Conservation (phyloP, 1,139 yeast genomes). For the Pichia inconspicua region DNA sequence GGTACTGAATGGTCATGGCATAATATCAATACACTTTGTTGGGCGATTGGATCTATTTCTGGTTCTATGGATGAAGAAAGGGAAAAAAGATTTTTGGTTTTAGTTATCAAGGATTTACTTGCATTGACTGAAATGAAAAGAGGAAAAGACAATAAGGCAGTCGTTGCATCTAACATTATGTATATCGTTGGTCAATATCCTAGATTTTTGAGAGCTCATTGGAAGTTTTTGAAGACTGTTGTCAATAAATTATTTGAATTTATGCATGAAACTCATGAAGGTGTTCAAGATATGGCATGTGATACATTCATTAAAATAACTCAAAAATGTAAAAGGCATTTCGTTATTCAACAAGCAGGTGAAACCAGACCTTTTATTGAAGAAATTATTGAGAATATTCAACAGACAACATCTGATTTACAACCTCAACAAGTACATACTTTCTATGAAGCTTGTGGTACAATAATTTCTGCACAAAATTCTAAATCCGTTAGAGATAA, state of each 20-base stretch:
- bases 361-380: conserved; percentile 91
- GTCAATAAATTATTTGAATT: conserved; percentile 92
- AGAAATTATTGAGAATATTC: conserved; percentile 78
- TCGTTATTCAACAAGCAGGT: conserved; percentile 77
- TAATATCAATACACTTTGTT: conserved; percentile 89
- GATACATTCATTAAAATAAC: conserved; percentile 96
- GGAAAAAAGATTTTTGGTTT: conserved; percentile 88
- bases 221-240: conserved; percentile 95
- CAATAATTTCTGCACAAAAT: conserved; percentile 80
- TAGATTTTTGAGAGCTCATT: conserved; percentile 91
- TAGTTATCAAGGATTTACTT: conserved; percentile 84
- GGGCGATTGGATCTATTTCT: conserved; percentile 99
- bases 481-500: conserved; percentile 58
- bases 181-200: conserved; percentile 99
- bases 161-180: conserved; percentile 97
- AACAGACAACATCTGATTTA: conserved; percentile 80
- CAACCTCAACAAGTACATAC: conserved; percentile 98
- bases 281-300: conserved; percentile 99
- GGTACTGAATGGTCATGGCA: conserved; percentile 99
- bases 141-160: conserved; percentile 97
- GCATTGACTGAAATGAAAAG: conserved; percentile 92
- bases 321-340: conserved; percentile 89
- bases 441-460: conserved; percentile 95
- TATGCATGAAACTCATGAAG: conserved; percentile 99
- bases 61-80: conserved; percentile 98